Evolutionary conservation across 2,329 filamentous ascomycete genomes (phyloP).

Genomic region (Hymenoscyphus linearis): DNA sequence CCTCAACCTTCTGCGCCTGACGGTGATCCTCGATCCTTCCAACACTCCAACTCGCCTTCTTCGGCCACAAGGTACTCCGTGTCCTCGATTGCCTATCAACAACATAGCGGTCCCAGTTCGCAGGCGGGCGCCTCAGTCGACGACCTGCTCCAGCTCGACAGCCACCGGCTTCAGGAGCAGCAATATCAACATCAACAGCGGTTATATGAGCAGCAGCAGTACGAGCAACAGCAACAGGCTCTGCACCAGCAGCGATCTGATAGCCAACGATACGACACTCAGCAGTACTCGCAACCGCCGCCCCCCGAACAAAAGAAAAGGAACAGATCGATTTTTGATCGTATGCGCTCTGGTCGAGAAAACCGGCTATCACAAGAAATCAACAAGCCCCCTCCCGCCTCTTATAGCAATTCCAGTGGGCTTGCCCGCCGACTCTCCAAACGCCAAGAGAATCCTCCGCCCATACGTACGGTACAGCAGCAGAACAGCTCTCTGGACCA

Average conservation of each 20-base stretch:
- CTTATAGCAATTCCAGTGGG: conserved; percentile 41
- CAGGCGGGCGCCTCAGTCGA: conserved; percentile 24
- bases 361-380: conserved; percentile 20
- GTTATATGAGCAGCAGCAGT: neutral
- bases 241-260: neutral
- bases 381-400: conserved; percentile 9
- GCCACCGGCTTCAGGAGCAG: conserved; percentile 21
- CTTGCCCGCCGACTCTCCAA: conserved; percentile 43
- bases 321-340: conserved; percentile 29
- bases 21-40: conserved; percentile 20
- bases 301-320: conserved; percentile 28
- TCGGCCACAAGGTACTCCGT: conserved; percentile 22
- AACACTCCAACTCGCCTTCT: conserved; percentile 8
- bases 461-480: conserved; percentile 37
- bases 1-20: conserved; percentile 14
- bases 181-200: conserved; percentile 2
- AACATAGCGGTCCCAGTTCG: conserved; percentile 13
- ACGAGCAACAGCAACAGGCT: neutral
- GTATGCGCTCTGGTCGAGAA: conserved; percentile 27
- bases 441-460: conserved; percentile 45
- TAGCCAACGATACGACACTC: neutral
- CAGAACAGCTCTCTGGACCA: conserved; percentile 36
- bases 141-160: conserved; percentile 19
- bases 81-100: conserved; percentile 17
- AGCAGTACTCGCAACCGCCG: conserved; percentile 2